These are phyloP conservation scores for Paraglomus occultum DNA, from an alignment of 192 early-diverging fungal genomes.

Conservation along the genomic window DNA sequence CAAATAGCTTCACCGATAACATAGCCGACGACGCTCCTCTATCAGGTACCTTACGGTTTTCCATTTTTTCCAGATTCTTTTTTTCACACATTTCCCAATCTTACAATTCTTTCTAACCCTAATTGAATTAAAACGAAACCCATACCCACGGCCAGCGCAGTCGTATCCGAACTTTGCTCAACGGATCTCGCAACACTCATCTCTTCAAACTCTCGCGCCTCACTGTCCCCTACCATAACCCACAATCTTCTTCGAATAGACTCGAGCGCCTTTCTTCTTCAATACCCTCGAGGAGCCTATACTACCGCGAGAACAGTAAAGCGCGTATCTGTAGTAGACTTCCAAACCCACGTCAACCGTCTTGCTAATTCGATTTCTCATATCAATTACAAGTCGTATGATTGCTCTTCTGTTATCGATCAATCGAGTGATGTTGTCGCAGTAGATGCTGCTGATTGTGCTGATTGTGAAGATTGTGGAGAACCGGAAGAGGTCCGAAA, in stretches of 20 bases:
- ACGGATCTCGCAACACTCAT: background rate
- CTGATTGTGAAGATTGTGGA: constrained; percentile 17
- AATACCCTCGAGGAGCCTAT: constrained; percentile 49
- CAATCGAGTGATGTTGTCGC: background rate
- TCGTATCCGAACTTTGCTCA: background rate
- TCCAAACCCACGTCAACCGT: constrained; percentile 50
- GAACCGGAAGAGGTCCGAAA: constrained; percentile 29
- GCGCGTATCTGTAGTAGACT: constrained; percentile 51
- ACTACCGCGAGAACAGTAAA: constrained; percentile 62
- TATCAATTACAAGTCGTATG: constrained; percentile 39
- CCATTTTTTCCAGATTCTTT: too few relatives aligned
- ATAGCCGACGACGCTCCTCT: background rate
- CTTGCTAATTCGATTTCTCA: constrained; percentile 47
- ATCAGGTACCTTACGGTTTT: background rate
- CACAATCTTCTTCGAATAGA: background rate
- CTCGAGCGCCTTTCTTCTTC: background rate
- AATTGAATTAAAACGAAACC: background rate
- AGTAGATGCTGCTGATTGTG: background rate
- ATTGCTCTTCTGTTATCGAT: background rate
- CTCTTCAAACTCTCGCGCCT: background rate
- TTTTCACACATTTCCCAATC: too few relatives aligned
- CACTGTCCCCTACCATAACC: background rate
- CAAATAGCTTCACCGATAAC: too few relatives aligned
- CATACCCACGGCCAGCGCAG: background rate
- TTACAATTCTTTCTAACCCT: background rate